Evolutionary conservation across 129 eudicot species (phyloP), one percentile per base, ranked within the genome.

Genomic region (Calendula officinalis): DNA sequence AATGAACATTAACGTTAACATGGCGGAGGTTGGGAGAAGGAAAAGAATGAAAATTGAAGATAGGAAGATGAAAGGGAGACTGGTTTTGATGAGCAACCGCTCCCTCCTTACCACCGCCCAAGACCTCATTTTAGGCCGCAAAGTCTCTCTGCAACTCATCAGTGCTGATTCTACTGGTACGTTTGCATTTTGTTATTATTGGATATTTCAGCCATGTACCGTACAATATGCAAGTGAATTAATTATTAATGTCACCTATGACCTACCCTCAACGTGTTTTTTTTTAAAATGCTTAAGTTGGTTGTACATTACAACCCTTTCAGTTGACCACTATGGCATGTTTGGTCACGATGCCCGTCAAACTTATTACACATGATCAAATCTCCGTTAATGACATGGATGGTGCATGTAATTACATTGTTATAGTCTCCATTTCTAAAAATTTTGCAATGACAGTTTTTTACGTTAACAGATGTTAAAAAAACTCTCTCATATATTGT

Each of bases 101-200:
- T 30, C 54, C 2, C 0, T 57, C 8, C 40, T 40, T 6, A 10
- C 62, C 46, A 30, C 1, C 51, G 4, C 1, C 5, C 70, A 85
- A 62, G 94, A 85, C 43, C 1, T 22, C 30, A 22, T 89, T 16
- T 15, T 78, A 9, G 87, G 87, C 6, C 69, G 62, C 4, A 80
- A 59, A 56, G 90, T 89, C 13, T 78, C 80, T 38, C 56, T 89
- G 35, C 87, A 68, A 12, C 88, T 89, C 71, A 68, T 89, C 65
- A 85, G 96, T 68, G 66, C 84, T 35, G 56, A 56, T 69, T 59
- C 54, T 37, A 13, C 41, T 14, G 8, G 17, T 52, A 1, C 4
- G 32, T 75, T 36, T 48, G 0, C 50, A 43, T 17, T 40, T 22
- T 49, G 5, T 37, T 30, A 36, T 63, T 22, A 15, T 4, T 44